Conservation (phyloP, 352 stramenopile genomes). For the Phytopythium aichiense region DNA sequence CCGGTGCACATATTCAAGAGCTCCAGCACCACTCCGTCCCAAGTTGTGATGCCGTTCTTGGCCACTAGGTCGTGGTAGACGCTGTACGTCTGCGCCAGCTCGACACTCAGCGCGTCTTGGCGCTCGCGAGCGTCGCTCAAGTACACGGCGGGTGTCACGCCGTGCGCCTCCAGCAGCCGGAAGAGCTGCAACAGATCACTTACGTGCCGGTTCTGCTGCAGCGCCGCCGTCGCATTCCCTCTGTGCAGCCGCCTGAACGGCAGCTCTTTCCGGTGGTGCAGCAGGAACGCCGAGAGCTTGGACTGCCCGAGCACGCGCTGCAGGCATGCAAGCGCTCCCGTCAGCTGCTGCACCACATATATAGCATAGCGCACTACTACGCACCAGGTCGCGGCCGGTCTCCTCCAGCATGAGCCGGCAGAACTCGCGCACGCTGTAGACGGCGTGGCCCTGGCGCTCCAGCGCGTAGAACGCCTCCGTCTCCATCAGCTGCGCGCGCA, state of each 20-base stretch:
- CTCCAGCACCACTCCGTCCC: slow-evolving; percentile 64
- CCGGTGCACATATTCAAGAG: slow-evolving; percentile 23
- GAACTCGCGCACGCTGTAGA: slow-evolving; percentile 55
- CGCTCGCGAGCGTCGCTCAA: slow-evolving; percentile 8
- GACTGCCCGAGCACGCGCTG: slow-evolving; percentile 43
- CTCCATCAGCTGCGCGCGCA: slow-evolving; percentile 22
- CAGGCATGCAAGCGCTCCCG: not conserved
- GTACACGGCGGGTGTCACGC: slow-evolving; percentile 43
- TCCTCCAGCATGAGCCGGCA: slow-evolving; percentile 66
- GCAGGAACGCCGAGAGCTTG: slow-evolving; percentile 45
- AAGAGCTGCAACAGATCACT: slow-evolving; percentile 71
- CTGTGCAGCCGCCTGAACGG: slow-evolving; percentile 33
- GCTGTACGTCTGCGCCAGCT: slow-evolving; percentile 46
- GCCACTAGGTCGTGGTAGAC: slow-evolving; percentile 49
- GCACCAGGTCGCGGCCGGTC: slow-evolving; percentile 34
- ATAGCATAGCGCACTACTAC: not conserved
- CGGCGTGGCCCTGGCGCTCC: slow-evolving; percentile 58
- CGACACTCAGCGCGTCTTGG: slow-evolving; percentile 9
- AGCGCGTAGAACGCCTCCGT: slow-evolving; percentile 51
- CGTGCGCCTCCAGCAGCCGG: slow-evolving; percentile 56
- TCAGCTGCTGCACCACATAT: not conserved
- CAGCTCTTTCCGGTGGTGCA: slow-evolving; percentile 41
- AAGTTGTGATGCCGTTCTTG: slow-evolving; percentile 54
- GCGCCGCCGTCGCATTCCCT: slow-evolving; percentile 32
- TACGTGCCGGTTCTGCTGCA: slow-evolving; percentile 48